phyloP scores from a whole-genome alignment of 306 rosid genomes.

The Pyrus bretschneideri region DNA sequence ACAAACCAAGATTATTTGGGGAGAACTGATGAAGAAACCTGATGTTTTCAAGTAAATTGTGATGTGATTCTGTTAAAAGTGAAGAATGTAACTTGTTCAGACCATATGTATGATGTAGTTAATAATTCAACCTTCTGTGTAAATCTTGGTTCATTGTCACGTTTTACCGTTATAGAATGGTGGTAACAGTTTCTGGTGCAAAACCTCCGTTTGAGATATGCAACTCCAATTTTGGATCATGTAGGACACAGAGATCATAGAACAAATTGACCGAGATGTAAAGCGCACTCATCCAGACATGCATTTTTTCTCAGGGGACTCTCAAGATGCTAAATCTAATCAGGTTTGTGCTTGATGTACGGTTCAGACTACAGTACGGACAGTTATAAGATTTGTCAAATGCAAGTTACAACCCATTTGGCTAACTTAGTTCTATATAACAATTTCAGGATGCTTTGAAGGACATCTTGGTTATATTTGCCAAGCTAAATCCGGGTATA shows the following conservation, averaged over 20 bases:
- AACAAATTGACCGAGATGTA: conserved; percentile 96
- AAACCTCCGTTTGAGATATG: conserved; percentile 4
- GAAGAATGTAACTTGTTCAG: neutral
- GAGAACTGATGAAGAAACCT: too few species aligned
- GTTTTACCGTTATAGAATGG: neutral
- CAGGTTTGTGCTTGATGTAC: conserved; percentile 47
- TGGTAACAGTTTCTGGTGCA: neutral
- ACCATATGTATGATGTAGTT: neutral
- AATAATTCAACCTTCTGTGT: neutral
- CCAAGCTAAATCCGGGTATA: conserved; percentile 94
- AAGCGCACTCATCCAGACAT: conserved; percentile 98
- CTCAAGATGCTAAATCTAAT: conserved; percentile 74
- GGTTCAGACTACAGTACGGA: conserved; percentile 1
- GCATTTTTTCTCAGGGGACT: conserved; percentile 92
- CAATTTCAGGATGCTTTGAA: conserved; percentile 78
- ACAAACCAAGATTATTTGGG: too few species aligned
- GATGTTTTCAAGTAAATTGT: too few species aligned
- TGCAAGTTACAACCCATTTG: conserved; percentile 2
- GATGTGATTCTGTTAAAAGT: too few species aligned
- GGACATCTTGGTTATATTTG: conserved; percentile 79
- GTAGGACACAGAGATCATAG: conserved; percentile 93
- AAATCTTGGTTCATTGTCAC: neutral
- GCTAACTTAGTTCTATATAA: conserved; percentile 6
- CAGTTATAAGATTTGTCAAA: neutral
- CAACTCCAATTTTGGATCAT: conserved; percentile 24